phyloP scores from a whole-genome alignment of 495 filamentous ascomycete genomes.

The Penicillium ochrochloron region DNA sequence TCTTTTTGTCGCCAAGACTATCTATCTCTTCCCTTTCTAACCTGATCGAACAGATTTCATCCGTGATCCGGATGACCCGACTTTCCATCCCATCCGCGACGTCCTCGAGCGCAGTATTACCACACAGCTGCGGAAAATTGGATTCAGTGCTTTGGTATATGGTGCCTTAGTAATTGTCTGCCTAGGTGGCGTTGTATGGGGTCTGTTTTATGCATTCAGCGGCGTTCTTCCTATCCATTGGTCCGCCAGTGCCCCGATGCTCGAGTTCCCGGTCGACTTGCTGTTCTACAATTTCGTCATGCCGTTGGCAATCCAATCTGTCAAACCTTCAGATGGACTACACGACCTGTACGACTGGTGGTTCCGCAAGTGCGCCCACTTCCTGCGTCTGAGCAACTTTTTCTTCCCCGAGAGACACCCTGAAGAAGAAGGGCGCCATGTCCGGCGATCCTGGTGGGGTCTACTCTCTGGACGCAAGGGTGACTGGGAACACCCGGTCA shows the following conservation, averaged over 20 bases:
- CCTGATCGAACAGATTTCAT: conserved; percentile 74
- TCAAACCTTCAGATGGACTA: conserved; percentile 82
- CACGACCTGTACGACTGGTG: conserved; percentile 92
- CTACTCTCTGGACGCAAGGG: conserved; percentile 52
- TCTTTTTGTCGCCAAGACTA: background rate
- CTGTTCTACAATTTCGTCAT: conserved; percentile 96
- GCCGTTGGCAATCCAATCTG: conserved; percentile 78
- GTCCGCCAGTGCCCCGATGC: conserved; percentile 84
- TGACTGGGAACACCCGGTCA: conserved; percentile 53
- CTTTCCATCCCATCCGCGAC: conserved; percentile 96
- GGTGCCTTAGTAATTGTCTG: conserved; percentile 91
- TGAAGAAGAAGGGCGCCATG: conserved; percentile 80
- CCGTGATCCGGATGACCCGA: conserved; percentile 96
- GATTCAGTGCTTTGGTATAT: conserved; percentile 94
- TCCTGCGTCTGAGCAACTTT: conserved; percentile 84
- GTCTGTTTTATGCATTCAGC: conserved; percentile 66
- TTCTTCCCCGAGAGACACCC: conserved; percentile 80
- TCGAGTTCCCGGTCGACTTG: conserved; percentile 93
- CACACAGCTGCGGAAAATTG: conserved; percentile 94
- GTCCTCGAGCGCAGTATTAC: conserved; percentile 92
- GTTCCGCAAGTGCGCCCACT: conserved; percentile 85
- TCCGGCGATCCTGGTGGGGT: conserved; percentile 58
- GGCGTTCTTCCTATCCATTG: conserved; percentile 88
- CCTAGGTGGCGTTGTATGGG: conserved; percentile 95
- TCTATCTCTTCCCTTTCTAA: background rate